Percentiles rank a stretch among this genome's conserved stretches.
Evolutionary conservation across 176 grass and related monocot species (phyloP).

Genomic region (Olyra latifolia): DNA sequence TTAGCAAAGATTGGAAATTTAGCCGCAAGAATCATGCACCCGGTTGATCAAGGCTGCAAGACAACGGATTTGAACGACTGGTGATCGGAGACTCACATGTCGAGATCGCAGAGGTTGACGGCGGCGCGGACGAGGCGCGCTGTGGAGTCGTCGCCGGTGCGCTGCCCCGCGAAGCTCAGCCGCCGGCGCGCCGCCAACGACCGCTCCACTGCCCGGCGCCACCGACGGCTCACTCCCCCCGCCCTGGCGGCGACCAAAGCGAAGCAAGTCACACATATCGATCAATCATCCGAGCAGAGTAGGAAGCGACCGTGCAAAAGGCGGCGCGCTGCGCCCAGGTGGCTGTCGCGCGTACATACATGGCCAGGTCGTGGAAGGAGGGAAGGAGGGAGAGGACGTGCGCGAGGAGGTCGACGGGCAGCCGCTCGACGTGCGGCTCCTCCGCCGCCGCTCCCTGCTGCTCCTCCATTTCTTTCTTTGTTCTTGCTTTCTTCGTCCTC

Average conservation of each 20-base stretch:
- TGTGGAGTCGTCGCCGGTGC: slow-evolving; percentile 69
- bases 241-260: slow-evolving; percentile 40
- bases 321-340: not conserved
- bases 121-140: slow-evolving; percentile 71
- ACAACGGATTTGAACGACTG: not conserved
- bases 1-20: not conserved
- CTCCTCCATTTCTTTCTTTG: not conserved
- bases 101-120: slow-evolving; percentile 82
- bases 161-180: slow-evolving; percentile 78
- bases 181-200: slow-evolving; percentile 69
- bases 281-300: not conserved
- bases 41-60: not conserved
- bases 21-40: not conserved
- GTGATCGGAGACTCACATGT: slow-evolving; percentile 56
- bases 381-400: slow-evolving; percentile 69
- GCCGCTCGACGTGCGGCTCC: slow-evolving; percentile 70
- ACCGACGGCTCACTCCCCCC: slow-evolving; percentile 71
- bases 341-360: slow-evolving; percentile 35
- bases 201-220: slow-evolving; percentile 67
- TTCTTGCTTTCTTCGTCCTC: slow-evolving; percentile 5
- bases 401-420: slow-evolving; percentile 76
- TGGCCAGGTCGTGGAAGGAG: slow-evolving; percentile 82
- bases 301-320: not conserved
- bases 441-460: not conserved
- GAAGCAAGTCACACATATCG: not conserved